Evolutionary conservation across 2,329 filamentous ascomycete genomes (phyloP).

Genomic region (Xylariaceae sp.): DNA sequence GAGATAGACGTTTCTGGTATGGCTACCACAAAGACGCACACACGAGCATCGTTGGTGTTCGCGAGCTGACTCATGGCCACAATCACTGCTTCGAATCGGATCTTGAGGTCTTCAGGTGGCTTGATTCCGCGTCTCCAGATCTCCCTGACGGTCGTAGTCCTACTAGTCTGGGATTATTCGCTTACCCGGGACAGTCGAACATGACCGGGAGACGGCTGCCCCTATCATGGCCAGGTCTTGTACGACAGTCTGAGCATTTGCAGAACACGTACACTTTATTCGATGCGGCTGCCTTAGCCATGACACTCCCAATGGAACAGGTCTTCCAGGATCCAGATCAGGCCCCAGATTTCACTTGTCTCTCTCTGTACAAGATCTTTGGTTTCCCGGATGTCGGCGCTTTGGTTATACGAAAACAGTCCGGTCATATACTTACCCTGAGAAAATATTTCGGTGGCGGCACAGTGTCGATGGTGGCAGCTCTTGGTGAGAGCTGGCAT

Average conservation of each 20-base stretch:
- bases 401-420: slow-evolving; percentile 51
- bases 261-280: slow-evolving; percentile 48
- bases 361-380: slow-evolving; percentile 65
- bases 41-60: slow-evolving; percentile 64
- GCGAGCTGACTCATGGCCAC: slow-evolving; percentile 56
- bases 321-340: slow-evolving; percentile 44
- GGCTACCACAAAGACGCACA: slow-evolving; percentile 59
- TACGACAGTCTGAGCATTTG: slow-evolving; percentile 28
- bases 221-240: slow-evolving; percentile 45
- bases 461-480: slow-evolving; percentile 58
- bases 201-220: slow-evolving; percentile 63
- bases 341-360: slow-evolving; percentile 56
- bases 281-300: slow-evolving; percentile 62
- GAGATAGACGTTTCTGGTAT: slow-evolving; percentile 48
- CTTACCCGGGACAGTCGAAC: slow-evolving; percentile 67
- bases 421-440: slow-evolving; percentile 49
- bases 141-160: slow-evolving; percentile 2
- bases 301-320: slow-evolving; percentile 51
- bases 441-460: slow-evolving; percentile 65
- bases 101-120: slow-evolving; percentile 41
- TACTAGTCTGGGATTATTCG: slow-evolving; percentile 45
- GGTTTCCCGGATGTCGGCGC: slow-evolving; percentile 63
- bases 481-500: slow-evolving; percentile 49
- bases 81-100: slow-evolving; percentile 58
- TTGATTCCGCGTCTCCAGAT: slow-evolving; percentile 21